Evolutionary conservation across 2,329 filamentous ascomycete species (phyloP), one percentile per base, ranked within the genome.

Genomic region (Ascochyta fabae): DNA sequence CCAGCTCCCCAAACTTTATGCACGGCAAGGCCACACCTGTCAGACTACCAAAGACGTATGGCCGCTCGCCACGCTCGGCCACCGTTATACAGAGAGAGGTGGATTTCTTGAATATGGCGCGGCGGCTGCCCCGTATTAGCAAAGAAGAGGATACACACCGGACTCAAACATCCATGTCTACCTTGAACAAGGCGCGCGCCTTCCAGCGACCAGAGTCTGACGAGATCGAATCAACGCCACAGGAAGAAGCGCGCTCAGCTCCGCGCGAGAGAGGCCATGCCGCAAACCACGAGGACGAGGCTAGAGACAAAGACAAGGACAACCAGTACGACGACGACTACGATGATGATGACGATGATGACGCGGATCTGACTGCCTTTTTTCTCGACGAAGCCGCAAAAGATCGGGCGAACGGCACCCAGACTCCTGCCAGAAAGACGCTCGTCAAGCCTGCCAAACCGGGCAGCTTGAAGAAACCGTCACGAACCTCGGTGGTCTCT

Each of bases 1-100:
- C 64, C 9, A 56, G 54, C 34, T 66, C 66, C 4, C 64, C 64
- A 3, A 60, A 64, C 3, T 58, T 62, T 24, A 40, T 64, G 31
- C 40, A 46, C 13, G 36, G 42, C n/a, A 53, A 54, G 8, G 16
- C 34, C 27, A 59, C 51, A 19, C 36, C 53, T 15, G 47, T 47
- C 19, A 66, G 61, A 44, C 39, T 27, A 16, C 44, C 31, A 7
- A 56, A 26, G 22, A 68, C 61, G 4, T 67, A 67, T 38, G 54
- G 54, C 22, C 61, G 53, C 26, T 59, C 52, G 22, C 56, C 62
- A 9, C 56, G 49, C 6, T 58, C 53, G 26, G 39, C 58, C 9
- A 56, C 40, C 10, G 45, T 45, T 15, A 15, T 56, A 6, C 56
- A 59, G 26, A 58, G 49, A 22, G 59, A 58, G 12, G 39, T 55